These are phyloP conservation scores for Trametes sanguinea DNA, from an alignment of 768 basidiomycete species.

Conservation along the genomic window DNA sequence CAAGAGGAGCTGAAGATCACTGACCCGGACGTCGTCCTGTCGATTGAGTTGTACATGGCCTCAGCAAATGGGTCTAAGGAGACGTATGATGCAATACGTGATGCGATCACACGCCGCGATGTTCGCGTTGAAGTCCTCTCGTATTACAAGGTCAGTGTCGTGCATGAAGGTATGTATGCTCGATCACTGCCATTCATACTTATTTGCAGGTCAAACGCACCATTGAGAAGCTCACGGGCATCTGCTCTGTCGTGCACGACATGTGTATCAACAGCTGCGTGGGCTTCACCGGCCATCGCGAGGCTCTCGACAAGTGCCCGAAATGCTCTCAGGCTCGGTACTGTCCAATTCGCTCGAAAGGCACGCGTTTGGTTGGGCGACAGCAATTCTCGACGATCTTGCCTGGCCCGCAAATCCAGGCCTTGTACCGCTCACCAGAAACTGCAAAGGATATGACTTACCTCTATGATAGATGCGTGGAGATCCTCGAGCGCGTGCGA, in stretches of 20 bases:
- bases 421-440: slow-evolving; percentile 28
- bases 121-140: background rate
- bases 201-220: background rate
- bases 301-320: background rate
- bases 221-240: background rate
- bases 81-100: background rate
- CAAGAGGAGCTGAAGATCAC: background rate
- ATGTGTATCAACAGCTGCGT: slow-evolving; percentile 9
- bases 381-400: slow-evolving; percentile 42
- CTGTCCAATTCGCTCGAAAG: background rate
- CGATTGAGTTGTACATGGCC: background rate
- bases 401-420: slow-evolving; percentile 46
- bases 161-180: background rate
- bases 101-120: background rate
- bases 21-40: background rate
- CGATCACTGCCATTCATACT: background rate
- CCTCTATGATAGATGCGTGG: slow-evolving; percentile 7
- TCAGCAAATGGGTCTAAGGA: background rate
- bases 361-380: slow-evolving; percentile 28
- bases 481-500: background rate
- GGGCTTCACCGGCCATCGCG: background rate
- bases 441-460: slow-evolving; percentile 35
- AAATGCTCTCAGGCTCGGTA: background rate
- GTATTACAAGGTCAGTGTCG: background rate
- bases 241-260: background rate